A percentile compares a stretch with the other conserved stretches of the same genome.
phyloP scores from a whole-genome alignment of 139 green algal species.

The Picochlorum costavermella region DNA sequence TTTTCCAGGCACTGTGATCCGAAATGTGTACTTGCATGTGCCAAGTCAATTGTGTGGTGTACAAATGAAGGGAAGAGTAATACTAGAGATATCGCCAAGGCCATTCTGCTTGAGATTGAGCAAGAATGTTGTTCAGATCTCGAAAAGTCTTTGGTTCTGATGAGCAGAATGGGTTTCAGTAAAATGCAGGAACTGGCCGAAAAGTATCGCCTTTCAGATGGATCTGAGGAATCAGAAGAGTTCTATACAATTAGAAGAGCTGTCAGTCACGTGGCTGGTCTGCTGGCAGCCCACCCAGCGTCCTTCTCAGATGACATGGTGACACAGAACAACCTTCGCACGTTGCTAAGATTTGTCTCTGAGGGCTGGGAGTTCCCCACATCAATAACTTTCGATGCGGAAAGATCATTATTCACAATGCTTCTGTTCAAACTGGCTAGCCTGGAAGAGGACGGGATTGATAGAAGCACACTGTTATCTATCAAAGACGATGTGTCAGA shows the following conservation, averaged over 20 bases:
- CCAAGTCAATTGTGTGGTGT: conserved; percentile 7
- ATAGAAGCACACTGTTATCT: too few species aligned
- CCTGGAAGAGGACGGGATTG: too few species aligned
- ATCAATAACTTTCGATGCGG: background rate
- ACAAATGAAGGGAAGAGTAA: background rate
- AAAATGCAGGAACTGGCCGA: background rate
- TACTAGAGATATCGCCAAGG: conserved; percentile 1
- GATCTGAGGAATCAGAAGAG: background rate
- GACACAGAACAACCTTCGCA: background rate
- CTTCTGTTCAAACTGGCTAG: too few species aligned
- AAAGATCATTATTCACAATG: too few species aligned
- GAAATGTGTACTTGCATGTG: background rate
- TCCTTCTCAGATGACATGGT: background rate
- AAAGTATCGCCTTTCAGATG: background rate
- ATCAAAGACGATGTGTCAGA: too few species aligned
- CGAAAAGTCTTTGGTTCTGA: background rate
- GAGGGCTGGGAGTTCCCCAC: conserved; percentile 1
- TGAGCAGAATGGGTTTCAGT: background rate
- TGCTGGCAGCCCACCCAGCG: background rate
- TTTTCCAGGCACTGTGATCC: conserved; percentile 32
- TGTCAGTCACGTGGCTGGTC: background rate
- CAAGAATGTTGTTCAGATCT: background rate
- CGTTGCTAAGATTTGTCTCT: background rate
- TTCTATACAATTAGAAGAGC: background rate
- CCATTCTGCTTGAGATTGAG: background rate